Percentiles rank a stretch among this genome's conserved stretches.
Evolutionary conservation across 1,139 yeast genomes (phyloP).

Genomic region (Taiozyma sp.): DNA sequence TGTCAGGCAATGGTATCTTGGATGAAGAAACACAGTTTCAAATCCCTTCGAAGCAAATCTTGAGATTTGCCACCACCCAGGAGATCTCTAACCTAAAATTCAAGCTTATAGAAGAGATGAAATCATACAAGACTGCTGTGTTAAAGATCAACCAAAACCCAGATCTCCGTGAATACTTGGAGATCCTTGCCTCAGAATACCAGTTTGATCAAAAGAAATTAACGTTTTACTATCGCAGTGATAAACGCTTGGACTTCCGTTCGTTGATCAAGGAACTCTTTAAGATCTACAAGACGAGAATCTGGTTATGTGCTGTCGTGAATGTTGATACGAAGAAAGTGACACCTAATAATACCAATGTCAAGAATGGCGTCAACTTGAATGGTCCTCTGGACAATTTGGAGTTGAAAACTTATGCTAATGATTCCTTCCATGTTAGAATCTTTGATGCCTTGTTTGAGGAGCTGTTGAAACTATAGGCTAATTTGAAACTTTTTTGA

Average conservation of each 20-base stretch:
- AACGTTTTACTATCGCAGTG: conserved; percentile 74
- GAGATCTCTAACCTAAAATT: conserved; percentile 31
- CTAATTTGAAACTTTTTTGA: not conserved
- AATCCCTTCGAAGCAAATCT: conserved; percentile 48
- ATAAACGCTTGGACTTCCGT: conserved; percentile 85
- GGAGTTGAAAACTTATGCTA: conserved; percentile 11
- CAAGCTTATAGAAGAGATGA: conserved; percentile 39
- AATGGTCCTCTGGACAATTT: conserved; percentile 9
- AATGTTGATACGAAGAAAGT: conserved; percentile 8
- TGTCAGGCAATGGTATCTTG: conserved; percentile 25
- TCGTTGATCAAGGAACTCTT: conserved; percentile 89
- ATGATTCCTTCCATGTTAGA: conserved; percentile 30
- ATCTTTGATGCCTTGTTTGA: conserved; percentile 24
- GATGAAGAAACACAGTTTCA: conserved; percentile 38
- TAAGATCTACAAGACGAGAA: conserved; percentile 90
- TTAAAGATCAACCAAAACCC: conserved; percentile 22
- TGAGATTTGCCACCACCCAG: conserved; percentile 32
- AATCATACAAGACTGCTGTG: conserved; percentile 41
- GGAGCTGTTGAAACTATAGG: conserved; percentile 6
- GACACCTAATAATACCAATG: conserved; percentile 2
- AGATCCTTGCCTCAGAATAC: conserved; percentile 74
- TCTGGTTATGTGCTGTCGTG: conserved; percentile 90
- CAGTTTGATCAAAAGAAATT: conserved; percentile 94
- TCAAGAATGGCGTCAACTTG: not conserved
- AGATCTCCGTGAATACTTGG: conserved; percentile 29